Percentiles rank a stretch among this genome's conserved stretches.
Evolutionary conservation across 352 stramenopile species (phyloP).

Genomic region (Pythium aristosporum): DNA sequence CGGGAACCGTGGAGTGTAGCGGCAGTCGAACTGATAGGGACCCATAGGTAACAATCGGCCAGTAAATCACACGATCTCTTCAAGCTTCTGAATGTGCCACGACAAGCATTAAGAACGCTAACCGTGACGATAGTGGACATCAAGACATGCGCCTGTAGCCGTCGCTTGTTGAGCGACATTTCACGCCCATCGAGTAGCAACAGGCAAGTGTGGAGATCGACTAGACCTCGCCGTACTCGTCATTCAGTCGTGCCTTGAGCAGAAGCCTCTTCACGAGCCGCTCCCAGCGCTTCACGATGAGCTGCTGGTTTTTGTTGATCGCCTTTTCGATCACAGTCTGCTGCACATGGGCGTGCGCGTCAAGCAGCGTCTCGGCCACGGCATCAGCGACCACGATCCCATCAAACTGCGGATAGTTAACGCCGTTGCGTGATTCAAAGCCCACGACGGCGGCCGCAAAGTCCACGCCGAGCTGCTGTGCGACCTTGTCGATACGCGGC

Average conservation of each 20-base stretch:
- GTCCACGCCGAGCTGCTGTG: constrained; percentile 69
- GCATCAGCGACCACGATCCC: constrained; percentile 66
- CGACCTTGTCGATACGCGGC: constrained; percentile 62
- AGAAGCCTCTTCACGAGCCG: constrained; percentile 65
- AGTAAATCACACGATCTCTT: no score
- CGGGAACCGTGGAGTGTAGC: no score
- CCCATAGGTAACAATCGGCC: no score
- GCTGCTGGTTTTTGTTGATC: constrained; percentile 60
- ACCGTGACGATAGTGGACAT: no score
- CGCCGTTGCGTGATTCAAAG: constrained; percentile 70
- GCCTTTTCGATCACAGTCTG: constrained; percentile 71
- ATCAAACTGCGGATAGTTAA: constrained; percentile 63
- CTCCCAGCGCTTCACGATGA: constrained; percentile 61
- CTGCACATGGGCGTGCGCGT: constrained; percentile 67
- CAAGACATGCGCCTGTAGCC: no score
- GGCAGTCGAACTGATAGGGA: no score
- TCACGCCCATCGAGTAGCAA: no score
- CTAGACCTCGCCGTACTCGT: constrained; percentile 66
- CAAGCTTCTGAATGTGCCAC: no score
- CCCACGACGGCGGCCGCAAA: constrained; percentile 79
- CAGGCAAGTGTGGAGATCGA: no score
- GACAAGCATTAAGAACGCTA: no score
- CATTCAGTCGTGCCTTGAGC: constrained; percentile 66
- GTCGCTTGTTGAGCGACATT: no score
- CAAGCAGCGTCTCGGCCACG: constrained; percentile 48